Conservation (phyloP, 805 yeast genomes). For the Ogataea populi-albae region DNA sequence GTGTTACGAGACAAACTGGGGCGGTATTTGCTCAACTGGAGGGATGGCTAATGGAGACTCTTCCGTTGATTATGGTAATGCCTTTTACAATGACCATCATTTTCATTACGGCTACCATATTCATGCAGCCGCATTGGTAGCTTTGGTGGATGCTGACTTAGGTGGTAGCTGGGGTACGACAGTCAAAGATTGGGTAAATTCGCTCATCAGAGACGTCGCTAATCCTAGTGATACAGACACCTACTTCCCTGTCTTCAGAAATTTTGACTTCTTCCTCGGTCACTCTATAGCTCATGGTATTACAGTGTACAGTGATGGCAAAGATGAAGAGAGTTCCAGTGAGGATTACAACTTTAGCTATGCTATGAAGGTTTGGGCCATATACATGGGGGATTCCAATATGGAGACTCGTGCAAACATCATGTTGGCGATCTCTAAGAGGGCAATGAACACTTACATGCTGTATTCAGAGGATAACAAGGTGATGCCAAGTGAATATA, state of each 20-base stretch:
- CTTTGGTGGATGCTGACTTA: slow-evolving; percentile 47
- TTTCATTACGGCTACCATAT: slow-evolving; percentile 75
- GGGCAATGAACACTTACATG: slow-evolving; percentile 52
- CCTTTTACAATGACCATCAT: slow-evolving; percentile 72
- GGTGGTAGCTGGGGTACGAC: slow-evolving; percentile 50
- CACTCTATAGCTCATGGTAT: slow-evolving; percentile 72
- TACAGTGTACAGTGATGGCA: slow-evolving; percentile 54
- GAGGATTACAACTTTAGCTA: slow-evolving; percentile 66
- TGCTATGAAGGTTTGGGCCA: slow-evolving; percentile 67
- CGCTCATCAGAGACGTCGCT: slow-evolving; percentile 60
- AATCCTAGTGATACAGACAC: slow-evolving; percentile 50
- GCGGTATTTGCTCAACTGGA: slow-evolving; percentile 70
- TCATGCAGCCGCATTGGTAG: slow-evolving; percentile 64
- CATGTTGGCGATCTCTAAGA: slow-evolving; percentile 51
- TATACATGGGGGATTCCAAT: slow-evolving; percentile 46
- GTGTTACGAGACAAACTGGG: slow-evolving; percentile 72
- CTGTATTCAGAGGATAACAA: slow-evolving; percentile 44
- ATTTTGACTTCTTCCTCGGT: slow-evolving; percentile 65
- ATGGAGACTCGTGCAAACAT: slow-evolving; percentile 55
- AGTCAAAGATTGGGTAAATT: slow-evolving; percentile 54
- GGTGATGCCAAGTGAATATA: slow-evolving; percentile 45
- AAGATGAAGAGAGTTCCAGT: slow-evolving; percentile 62
- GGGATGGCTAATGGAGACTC: slow-evolving; percentile 42
- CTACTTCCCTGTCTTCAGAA: slow-evolving; percentile 58
- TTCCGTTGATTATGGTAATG: slow-evolving; percentile 67